Evolutionary conservation across 148 eudicot species (phyloP).

Genomic region (Mesembryanthemum crystallinum): DNA sequence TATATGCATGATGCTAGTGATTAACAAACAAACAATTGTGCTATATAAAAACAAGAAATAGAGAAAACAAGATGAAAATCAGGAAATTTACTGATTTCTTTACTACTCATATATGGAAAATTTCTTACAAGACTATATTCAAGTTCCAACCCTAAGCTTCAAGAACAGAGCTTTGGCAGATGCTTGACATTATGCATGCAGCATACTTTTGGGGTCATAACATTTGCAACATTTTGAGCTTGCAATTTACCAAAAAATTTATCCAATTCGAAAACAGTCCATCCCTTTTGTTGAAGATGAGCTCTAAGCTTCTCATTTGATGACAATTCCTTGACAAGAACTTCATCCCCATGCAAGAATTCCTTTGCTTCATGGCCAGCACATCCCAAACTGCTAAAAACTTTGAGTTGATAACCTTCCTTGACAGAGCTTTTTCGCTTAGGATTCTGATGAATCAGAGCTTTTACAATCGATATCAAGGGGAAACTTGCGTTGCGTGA

Average conservation of each 20-base stretch:
- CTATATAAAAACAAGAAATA: background rate
- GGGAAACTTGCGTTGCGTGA: conserved; percentile 37
- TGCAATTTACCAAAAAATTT: conserved; percentile 17
- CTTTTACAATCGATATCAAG: conserved; percentile 21
- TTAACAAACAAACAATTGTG: no score
- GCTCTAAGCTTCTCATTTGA: conserved; percentile 24
- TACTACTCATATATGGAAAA: background rate
- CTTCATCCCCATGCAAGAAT: background rate
- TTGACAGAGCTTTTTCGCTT: conserved; percentile 22
- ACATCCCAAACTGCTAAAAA: conserved; percentile 20
- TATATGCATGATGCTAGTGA: no score
- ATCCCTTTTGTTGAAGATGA: conserved; percentile 26
- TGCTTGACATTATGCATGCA: conserved; percentile 22
- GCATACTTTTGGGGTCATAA: conserved; percentile 16
- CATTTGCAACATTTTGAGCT: conserved; percentile 15
- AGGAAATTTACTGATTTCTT: background rate
- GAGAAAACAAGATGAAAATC: background rate
- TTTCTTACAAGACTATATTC: conserved; percentile 6
- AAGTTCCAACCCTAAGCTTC: conserved; percentile 3
- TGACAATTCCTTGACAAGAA: conserved; percentile 14
- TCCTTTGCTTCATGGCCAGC: background rate
- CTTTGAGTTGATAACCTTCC: conserved; percentile 9
- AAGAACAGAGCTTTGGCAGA: conserved; percentile 32
- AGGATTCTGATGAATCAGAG: conserved; percentile 26
- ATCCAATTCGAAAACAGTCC: conserved; percentile 21